phyloP scores from a whole-genome alignment of 148 eudicot genomes.

The Camellia sinensis region DNA sequence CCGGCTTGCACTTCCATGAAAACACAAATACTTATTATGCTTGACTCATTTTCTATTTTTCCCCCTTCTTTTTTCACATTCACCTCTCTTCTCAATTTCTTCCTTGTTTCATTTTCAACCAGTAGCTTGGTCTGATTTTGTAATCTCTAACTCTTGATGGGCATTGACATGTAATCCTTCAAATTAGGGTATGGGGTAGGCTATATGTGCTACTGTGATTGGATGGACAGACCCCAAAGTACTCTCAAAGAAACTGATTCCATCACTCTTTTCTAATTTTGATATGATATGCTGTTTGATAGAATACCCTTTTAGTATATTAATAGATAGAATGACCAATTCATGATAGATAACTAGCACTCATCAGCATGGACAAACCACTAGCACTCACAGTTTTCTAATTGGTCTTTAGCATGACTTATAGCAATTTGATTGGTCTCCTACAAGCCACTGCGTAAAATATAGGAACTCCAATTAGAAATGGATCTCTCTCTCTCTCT shows the following conservation, averaged over 20 bases:
- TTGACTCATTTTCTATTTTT: neutral
- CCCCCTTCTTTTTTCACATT: neutral
- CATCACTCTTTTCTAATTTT: slow-evolving; percentile 9
- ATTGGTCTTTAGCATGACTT: neutral
- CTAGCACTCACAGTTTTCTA: neutral
- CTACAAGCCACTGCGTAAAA: neutral
- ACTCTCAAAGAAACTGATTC: neutral
- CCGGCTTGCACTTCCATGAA: no score
- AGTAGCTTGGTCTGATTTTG: neutral
- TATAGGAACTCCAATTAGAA: neutral
- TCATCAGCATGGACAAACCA: neutral
- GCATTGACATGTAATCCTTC: neutral
- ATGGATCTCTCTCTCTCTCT: neutral
- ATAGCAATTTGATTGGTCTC: neutral
- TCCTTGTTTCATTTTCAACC: neutral
- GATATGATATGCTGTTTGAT: neutral
- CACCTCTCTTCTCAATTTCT: neutral
- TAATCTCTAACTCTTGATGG: neutral
- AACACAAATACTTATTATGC: neutral
- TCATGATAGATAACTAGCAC: neutral
- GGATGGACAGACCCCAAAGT: neutral
- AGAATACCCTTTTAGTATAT: no score
- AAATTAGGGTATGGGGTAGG: neutral
- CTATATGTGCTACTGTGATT: neutral
- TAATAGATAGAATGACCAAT: neutral